phyloP scores from a whole-genome alignment of 1,284 basidiomycete genomes.

The Puccinia coronata region DNA sequence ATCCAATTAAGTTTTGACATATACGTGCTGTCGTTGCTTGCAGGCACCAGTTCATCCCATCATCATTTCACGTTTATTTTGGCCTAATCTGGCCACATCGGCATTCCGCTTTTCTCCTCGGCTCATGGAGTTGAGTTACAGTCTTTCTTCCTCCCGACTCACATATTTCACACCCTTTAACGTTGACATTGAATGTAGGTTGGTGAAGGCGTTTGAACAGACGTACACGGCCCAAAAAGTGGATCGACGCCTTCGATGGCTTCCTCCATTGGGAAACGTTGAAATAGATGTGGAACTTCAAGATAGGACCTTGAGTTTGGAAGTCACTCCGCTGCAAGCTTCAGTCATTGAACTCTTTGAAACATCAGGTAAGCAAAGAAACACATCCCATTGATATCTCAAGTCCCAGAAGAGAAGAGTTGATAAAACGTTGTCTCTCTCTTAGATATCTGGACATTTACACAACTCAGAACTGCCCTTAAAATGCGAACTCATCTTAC shows the following conservation, averaged over 20 bases:
- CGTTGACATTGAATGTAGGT: slow-evolving; percentile 60
- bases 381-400: background rate
- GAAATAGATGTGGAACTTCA: slow-evolving; percentile 74
- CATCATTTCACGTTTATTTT: slow-evolving; percentile 88
- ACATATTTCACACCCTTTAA: slow-evolving; percentile 17
- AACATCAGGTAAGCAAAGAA: slow-evolving; percentile 64
- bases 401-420: background rate
- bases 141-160: background rate
- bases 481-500: slow-evolving; percentile 66
- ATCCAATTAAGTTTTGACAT: background rate
- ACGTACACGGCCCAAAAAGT: slow-evolving; percentile 80
- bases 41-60: slow-evolving; percentile 76
- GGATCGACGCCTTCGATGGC: slow-evolving; percentile 81
- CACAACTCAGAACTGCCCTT: slow-evolving; percentile 68
- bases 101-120: slow-evolving; percentile 33
- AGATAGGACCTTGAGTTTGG: slow-evolving; percentile 73
- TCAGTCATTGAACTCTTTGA: slow-evolving; percentile 84
- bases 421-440: slow-evolving; percentile 12
- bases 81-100: slow-evolving; percentile 64
- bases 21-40: background rate
- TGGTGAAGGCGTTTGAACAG: slow-evolving; percentile 73
- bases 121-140: slow-evolving; percentile 25
- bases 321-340: slow-evolving; percentile 82
- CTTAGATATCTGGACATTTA: slow-evolving; percentile 70
- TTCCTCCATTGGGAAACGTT: slow-evolving; percentile 80